These are phyloP conservation scores for Hypoxylon sp. DNA, from an alignment of 2,329 filamentous ascomycete species.

Conservation along the genomic window DNA sequence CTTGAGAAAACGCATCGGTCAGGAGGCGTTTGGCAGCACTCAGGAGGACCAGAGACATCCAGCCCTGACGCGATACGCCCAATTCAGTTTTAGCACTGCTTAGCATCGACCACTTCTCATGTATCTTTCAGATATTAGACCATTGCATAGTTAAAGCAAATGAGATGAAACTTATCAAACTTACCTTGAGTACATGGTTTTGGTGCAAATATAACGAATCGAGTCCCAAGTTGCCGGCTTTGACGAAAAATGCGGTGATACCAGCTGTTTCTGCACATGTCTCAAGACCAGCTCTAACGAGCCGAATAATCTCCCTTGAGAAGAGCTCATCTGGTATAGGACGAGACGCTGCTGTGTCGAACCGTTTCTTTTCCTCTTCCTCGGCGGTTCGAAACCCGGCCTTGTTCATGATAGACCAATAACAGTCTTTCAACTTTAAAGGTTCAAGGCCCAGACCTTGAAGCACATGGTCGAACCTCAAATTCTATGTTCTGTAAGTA, in stretches of 20 bases:
- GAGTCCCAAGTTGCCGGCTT: constrained; percentile 8
- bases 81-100: constrained; percentile 10
- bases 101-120: constrained; percentile 35
- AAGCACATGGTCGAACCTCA: constrained; percentile 37
- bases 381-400: constrained; percentile 38
- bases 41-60: neutral
- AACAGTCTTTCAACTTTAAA: constrained; percentile 35
- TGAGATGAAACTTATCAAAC: neutral
- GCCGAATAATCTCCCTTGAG: neutral
- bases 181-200: constrained; percentile 17
- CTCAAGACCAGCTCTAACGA: constrained; percentile 27
- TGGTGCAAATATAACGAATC: constrained; percentile 16
- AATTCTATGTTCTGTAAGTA: constrained; percentile 35
- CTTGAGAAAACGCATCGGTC: constrained; percentile 23
- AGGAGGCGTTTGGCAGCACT: constrained; percentile 26
- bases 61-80: neutral
- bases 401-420: constrained; percentile 45
- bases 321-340: constrained; percentile 11
- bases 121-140: constrained; percentile 11
- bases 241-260: constrained; percentile 15
- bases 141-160: neutral
- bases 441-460: constrained; percentile 42
- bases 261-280: constrained; percentile 5
- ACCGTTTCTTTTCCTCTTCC: constrained; percentile 41
- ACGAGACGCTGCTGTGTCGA: constrained; percentile 13